These are phyloP conservation scores for Torulaspora franciscae DNA, from an alignment of 805 yeast genomes.

Conservation along the genomic window DNA sequence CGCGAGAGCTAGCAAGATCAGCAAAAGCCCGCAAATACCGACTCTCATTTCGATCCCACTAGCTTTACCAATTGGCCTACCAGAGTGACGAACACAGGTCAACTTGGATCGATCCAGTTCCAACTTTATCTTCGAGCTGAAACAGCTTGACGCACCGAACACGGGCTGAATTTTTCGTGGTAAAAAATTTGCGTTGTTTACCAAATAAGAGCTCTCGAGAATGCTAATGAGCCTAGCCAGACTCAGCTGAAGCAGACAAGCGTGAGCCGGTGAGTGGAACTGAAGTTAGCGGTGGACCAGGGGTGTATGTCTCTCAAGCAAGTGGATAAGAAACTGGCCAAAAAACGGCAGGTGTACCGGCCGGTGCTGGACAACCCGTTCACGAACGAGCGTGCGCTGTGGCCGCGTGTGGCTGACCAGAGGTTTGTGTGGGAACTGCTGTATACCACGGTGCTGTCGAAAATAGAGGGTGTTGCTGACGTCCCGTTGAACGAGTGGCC, in stretches of 20 bases:
- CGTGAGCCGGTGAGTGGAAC: too few species aligned
- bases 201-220: conserved; percentile 2
- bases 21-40: not conserved
- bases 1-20: not conserved
- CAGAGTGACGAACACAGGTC: not conserved
- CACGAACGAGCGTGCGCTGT: conserved; percentile 45
- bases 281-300: too few species aligned
- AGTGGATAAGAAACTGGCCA: conserved; percentile 39
- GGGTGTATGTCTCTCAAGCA: conserved; percentile 41
- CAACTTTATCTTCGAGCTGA: not conserved
- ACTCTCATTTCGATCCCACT: not conserved
- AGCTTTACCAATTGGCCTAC: too few species aligned
- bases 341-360: conserved; percentile 53
- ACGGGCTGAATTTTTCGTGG: not conserved
- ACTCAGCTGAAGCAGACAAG: not conserved
- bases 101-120: not conserved
- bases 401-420: conserved; percentile 38
- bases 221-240: conserved; percentile 1
- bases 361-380: conserved; percentile 64
- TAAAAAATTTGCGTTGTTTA: conserved; percentile 6
- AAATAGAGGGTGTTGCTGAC: conserved; percentile 25
- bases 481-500: conserved; percentile 20
- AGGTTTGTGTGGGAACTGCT: conserved; percentile 38
- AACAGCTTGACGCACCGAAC: conserved; percentile 2
- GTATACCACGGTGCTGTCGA: conserved; percentile 36